These are phyloP conservation scores for Miscanthus lutarioriparius DNA, from an alignment of 176 grass and related monocot genomes.

Conservation along the genomic window DNA sequence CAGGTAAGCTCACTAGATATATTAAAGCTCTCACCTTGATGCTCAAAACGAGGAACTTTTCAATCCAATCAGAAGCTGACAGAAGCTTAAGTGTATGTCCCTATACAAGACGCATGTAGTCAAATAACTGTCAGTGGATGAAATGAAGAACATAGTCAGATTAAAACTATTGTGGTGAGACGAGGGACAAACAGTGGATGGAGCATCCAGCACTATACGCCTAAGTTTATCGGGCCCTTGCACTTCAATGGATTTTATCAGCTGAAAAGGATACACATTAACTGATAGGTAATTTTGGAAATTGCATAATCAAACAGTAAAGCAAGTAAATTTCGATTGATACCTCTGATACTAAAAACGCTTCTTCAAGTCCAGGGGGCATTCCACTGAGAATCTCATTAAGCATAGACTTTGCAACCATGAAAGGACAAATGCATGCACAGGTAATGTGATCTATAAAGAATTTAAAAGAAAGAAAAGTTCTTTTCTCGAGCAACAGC, in stretches of 20 bases:
- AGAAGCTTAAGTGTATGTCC: constrained; percentile 36
- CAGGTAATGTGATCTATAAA: neutral
- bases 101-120: constrained; percentile 17
- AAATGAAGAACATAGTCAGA: neutral
- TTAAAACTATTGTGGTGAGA: constrained; percentile 5
- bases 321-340: neutral
- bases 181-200: constrained; percentile 25
- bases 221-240: constrained; percentile 28
- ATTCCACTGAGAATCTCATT: neutral
- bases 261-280: constrained; percentile 37
- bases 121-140: neutral
- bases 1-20: neutral
- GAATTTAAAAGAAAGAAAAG: constrained; percentile 12
- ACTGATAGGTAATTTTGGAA: constrained; percentile 24
- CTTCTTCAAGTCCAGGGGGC: constrained; percentile 15
- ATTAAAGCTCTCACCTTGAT: constrained; percentile 34
- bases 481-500: constrained; percentile 1
- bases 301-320: neutral
- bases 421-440: neutral
- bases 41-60: neutral
- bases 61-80: constrained; percentile 15
- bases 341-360: constrained; percentile 12
- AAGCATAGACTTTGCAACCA: constrained; percentile 6
- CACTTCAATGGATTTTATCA: constrained; percentile 14
- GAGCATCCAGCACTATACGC: constrained; percentile 38